Percentiles rank a stretch among this genome's conserved stretches.
These are phyloP conservation scores for Cylindrotheca closterium DNA, from an alignment of 108 stramenopile species.

Conservation along the genomic window DNA sequence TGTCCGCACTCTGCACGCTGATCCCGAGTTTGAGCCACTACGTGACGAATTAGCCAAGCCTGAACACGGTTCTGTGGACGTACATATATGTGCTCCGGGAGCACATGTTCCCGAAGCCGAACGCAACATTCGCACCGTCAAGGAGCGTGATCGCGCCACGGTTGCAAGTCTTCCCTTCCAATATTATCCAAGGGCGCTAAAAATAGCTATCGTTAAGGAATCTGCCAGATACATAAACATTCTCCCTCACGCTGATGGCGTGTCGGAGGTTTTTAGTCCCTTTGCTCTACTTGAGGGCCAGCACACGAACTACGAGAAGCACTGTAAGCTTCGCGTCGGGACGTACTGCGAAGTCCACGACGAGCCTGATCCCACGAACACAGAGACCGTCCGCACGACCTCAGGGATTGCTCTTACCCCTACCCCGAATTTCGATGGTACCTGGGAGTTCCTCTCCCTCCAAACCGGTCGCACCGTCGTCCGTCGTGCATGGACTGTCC, in stretches of 20 bases:
- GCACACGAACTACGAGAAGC: conserved; percentile 14
- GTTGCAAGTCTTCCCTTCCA: conserved; percentile 26
- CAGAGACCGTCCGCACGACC: conserved; percentile 2
- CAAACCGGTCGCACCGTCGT: conserved; percentile 17
- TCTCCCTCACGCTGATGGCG: conserved; percentile 1
- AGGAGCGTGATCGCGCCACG: conserved; percentile 31
- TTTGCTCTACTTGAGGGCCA: conserved; percentile 9
- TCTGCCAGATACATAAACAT: neutral
- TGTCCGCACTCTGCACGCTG: too few species aligned
- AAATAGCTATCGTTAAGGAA: neutral
- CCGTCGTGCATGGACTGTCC: conserved; percentile 7
- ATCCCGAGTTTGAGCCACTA: too few species aligned
- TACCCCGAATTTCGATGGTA: conserved; percentile 32
- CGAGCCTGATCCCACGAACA: conserved; percentile 17
- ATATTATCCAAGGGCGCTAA: neutral
- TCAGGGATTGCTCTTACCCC: conserved; percentile 17
- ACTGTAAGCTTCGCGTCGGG: conserved; percentile 26
- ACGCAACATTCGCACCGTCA: conserved; percentile 34
- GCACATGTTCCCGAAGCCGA: conserved; percentile 51
- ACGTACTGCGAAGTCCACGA: conserved; percentile 28
- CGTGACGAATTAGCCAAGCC: too few species aligned
- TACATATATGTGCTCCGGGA: too few species aligned
- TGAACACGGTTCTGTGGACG: too few species aligned
- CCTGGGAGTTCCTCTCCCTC: conserved; percentile 12
- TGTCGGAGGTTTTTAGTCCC: conserved; percentile 2